A percentile compares a stretch with the other conserved stretches of the same genome.
phyloP scores from a whole-genome alignment of 495 filamentous ascomycete genomes.

The Entonaema liquescens region DNA sequence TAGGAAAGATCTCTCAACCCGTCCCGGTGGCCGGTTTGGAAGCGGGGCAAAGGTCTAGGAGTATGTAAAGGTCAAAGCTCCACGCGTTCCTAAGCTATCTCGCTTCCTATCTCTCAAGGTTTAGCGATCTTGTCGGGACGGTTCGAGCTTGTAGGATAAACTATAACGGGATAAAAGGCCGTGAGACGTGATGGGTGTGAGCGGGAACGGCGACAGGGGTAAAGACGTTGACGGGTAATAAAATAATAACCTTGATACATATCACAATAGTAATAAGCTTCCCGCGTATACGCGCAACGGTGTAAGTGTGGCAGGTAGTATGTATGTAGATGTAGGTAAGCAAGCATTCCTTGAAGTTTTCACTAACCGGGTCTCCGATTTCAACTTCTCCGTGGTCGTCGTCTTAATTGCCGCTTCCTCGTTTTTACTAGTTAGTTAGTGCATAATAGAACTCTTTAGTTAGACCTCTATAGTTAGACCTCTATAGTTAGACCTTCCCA shows the following conservation, averaged over 20 bases:
- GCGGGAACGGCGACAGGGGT: slow-evolving; percentile 17
- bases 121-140: neutral
- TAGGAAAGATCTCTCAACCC: slow-evolving; percentile 1
- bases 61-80: neutral
- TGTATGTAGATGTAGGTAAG: neutral
- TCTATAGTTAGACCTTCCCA: neutral
- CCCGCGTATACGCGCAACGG: neutral
- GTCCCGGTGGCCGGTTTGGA: neutral
- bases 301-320: no score
- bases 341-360: slow-evolving; percentile 12
- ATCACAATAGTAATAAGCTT: slow-evolving; percentile 14
- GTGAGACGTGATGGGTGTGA: slow-evolving; percentile 24
- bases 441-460: no score
- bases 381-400: slow-evolving; percentile 6
- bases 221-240: neutral
- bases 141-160: slow-evolving; percentile 16
- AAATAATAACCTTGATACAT: slow-evolving; percentile 16
- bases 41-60: neutral
- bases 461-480: no score
- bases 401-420: slow-evolving; percentile 11
- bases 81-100: neutral
- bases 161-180: slow-evolving; percentile 33
- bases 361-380: slow-evolving; percentile 30
- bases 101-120: neutral
- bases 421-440: neutral